Evolutionary conservation across 2,329 filamentous ascomycete species (phyloP).

Genomic region (Aspergillus thermomutatus): DNA sequence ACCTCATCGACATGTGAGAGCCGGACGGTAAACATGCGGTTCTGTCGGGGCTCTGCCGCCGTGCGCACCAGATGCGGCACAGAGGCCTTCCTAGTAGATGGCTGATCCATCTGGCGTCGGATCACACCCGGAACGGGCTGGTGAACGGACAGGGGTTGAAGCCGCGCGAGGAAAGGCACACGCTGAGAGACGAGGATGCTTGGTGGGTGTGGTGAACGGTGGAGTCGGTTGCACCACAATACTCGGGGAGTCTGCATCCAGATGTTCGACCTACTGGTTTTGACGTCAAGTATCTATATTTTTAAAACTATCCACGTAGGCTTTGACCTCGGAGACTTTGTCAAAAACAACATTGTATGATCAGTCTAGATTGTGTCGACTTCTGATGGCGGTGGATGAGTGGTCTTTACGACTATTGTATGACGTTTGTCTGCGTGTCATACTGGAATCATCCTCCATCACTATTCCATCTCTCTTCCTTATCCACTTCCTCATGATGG

Average conservation of each 20-base stretch:
- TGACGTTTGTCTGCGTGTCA: background rate
- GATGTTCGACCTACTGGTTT: background rate
- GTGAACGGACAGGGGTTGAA: background rate
- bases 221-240: constrained; percentile 5
- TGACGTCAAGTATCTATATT: background rate
- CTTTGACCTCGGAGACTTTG: background rate
- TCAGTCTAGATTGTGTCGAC: background rate
- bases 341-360: background rate
- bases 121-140: background rate
- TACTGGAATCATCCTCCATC: background rate
- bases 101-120: constrained; percentile 25
- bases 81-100: constrained; percentile 29
- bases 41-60: constrained; percentile 67
- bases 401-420: background rate
- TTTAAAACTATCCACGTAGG: background rate
- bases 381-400: background rate
- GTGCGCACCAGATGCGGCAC: constrained; percentile 68
- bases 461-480: background rate
- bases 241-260: constrained; percentile 12
- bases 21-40: constrained; percentile 60
- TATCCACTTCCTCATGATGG: background rate
- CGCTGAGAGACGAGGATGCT: background rate
- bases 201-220: background rate
- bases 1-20: constrained; percentile 61
- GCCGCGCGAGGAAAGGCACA: constrained; percentile 1